A percentile compares a stretch with the other conserved stretches of the same genome.
Conservation (phyloP, 352 stramenopile genomes). For the Pythium diclinum region DNA sequence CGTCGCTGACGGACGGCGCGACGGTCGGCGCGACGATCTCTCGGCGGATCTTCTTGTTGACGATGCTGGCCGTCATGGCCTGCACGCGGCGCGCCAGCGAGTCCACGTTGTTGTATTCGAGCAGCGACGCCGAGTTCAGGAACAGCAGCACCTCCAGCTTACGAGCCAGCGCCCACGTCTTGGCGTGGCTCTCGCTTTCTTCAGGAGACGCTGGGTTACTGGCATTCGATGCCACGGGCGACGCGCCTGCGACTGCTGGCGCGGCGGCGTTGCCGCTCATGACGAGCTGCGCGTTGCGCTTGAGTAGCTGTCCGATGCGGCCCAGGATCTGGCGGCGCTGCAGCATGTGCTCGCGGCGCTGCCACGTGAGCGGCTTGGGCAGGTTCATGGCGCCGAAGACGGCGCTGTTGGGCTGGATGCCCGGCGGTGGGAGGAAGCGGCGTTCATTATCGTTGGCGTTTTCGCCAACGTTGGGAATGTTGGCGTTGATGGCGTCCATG, state of each 20-base stretch:
- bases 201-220: background rate
- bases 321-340: conserved; percentile 69
- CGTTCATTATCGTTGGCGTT: conserved; percentile 6
- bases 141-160: conserved; percentile 85
- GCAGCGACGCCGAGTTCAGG: conserved; percentile 74
- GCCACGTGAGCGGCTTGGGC: conserved; percentile 82
- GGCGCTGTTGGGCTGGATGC: conserved; percentile 71
- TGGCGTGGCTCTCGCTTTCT: conserved; percentile 26
- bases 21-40: conserved; percentile 26
- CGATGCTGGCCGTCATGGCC: conserved; percentile 70
- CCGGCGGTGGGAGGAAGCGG: conserved; percentile 49
- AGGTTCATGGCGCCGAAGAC: conserved; percentile 63
- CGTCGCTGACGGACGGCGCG: background rate
- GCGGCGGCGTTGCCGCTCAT: conserved; percentile 3
- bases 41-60: conserved; percentile 84
- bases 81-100: conserved; percentile 76
- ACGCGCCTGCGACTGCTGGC: background rate
- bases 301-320: conserved; percentile 59
- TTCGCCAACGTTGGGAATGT: background rate
- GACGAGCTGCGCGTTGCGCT: conserved; percentile 50
- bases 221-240: background rate
- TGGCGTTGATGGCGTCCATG: conserved; percentile 7
- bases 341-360: conserved; percentile 64
- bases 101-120: conserved; percentile 81
- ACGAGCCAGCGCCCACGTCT: conserved; percentile 70